Base-by-base conservation (phyloP, 139 green algal species). In the Coelastrella sp. region DNA sequence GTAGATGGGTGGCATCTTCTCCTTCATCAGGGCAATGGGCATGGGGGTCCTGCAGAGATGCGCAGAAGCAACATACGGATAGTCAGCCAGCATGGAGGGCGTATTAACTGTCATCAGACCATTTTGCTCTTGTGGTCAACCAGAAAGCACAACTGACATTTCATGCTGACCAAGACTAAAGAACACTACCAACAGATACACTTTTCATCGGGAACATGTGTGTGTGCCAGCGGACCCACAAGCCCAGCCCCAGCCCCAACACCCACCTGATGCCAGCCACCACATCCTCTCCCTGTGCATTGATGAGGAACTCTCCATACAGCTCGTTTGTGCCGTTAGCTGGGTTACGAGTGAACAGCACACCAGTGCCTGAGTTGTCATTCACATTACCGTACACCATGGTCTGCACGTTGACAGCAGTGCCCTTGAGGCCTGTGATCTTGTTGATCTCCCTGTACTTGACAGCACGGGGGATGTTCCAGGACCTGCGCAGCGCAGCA, bases 341-440 rank as follows among this genome's bases (percentile, higher is more conserved):
- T 54, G 95, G 96, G 92, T 97, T 97, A 84, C 97, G 95, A 4
- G 97, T 98, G 93, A 99, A 99, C 91, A 94, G 96, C 79, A 99
- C 97, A 61, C 96, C 97, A 2, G 97, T 98, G 82, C 96, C 97
- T 10, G 79, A 94, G 87, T 93, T 96, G 87, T 96, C 93, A 57
- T 93, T 94, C 47, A 96, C 91, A 94, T 99, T 99, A 56, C 97
- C 97, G 83, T 96, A 99, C 90, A 99, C 96, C 97, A 99, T 99
- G 88, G 92, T 87, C 80, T 99, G 96, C 54, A 99, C 93, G 88
- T 97, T 99, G 61, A 99, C 97, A 10, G 97, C 97, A 5, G 97
- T 99, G 86, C 97, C 97, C 89, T 94, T 92, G 47, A 99, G 94
- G 22, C 96, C 96, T 3, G 90, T 95, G 92, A 99, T 98, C 87